Evolutionary conservation across 768 basidiomycete genomes (phyloP), one percentile per base, ranked within the genome.

Genomic region (Rhizopogon vulgaris): DNA sequence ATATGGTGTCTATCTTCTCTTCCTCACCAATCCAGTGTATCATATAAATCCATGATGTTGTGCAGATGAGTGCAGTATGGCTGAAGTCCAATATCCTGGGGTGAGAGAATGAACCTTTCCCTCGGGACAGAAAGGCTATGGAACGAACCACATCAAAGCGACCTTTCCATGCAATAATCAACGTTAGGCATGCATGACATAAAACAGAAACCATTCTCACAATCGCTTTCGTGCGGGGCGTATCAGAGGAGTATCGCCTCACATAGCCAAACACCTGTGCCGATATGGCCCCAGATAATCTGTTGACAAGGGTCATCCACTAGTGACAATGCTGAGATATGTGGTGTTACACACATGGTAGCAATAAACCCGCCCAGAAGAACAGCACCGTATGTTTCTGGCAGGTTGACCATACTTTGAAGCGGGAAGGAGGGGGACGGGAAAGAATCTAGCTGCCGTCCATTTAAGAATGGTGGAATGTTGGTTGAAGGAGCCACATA

Each of bases 31-130:
- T 80, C 52, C 73, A 60, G 1, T 55, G 49, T 50, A 82, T 74
- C 3, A 80, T 58, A 52, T 73, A 74, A 9, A 66, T 67, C 71
- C 75, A 75, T 34, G 76, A 58, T 1, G 74, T 67, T n/a, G 61
- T 49, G 39, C 67, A 70, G 34, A 78, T 68, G 53, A 76, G 63
- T 6, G 66, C 41, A 2, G 74, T 75, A 51, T 78, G 77, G 2
- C 59, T 50, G 12, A 66, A 56, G 52, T 78, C 77, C 37, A 76
- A 65, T 12, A 53, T 0, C 66, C 66, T 67, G n/a, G 4, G 18
- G 24, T 37, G 9, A 1, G 27, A 22, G 40, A 55, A 10, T 48
- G n/a, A 49, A 7, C 18, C 5, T 34, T 11, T 17, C 18, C 8
- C 6, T 2, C 3, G 38, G 36, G 38, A 48, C 18, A 14, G 5